These are phyloP conservation scores for Mucuna pruriens DNA, from an alignment of 306 rosid genomes.

Conservation along the genomic window DNA sequence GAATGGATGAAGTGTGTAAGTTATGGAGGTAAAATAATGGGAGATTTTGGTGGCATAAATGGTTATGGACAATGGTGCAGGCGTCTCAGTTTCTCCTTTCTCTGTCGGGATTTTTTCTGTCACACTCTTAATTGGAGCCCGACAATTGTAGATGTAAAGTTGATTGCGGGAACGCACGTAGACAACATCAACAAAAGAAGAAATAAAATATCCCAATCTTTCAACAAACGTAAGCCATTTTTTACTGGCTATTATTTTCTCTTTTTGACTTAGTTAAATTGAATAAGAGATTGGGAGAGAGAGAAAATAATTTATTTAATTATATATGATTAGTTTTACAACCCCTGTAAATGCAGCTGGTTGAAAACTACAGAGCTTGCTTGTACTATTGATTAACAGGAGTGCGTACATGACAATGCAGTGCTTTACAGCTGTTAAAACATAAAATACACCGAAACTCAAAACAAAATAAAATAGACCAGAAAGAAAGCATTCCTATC, in stretches of 20 bases:
- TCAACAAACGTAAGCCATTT: too few relatives aligned
- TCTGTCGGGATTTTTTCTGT: background rate
- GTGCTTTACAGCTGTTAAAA: conserved; percentile 47
- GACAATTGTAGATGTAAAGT: background rate
- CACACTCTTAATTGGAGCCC: background rate
- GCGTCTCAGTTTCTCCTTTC: background rate
- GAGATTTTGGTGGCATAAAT: too few relatives aligned
- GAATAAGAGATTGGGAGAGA: background rate
- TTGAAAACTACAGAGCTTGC: conserved; percentile 43
- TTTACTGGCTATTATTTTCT: too few relatives aligned
- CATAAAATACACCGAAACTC: conserved; percentile 28
- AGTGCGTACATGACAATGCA: conserved; percentile 16
- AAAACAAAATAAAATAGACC: background rate
- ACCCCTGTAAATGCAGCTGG: conserved; percentile 48
- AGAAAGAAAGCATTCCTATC: conserved; percentile 29
- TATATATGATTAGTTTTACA: conserved; percentile 34
- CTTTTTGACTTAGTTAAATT: background rate
- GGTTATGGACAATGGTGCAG: background rate
- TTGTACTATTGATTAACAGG: conserved; percentile 20
- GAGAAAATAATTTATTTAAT: conserved; percentile 31
- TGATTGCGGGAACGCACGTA: background rate
- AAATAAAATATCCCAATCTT: background rate
- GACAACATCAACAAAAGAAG: background rate
- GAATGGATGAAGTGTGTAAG: too few relatives aligned
- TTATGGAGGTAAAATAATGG: too few relatives aligned